phyloP scores from a whole-genome alignment of 148 eudicot species.

The Euryodendron excelsum region DNA sequence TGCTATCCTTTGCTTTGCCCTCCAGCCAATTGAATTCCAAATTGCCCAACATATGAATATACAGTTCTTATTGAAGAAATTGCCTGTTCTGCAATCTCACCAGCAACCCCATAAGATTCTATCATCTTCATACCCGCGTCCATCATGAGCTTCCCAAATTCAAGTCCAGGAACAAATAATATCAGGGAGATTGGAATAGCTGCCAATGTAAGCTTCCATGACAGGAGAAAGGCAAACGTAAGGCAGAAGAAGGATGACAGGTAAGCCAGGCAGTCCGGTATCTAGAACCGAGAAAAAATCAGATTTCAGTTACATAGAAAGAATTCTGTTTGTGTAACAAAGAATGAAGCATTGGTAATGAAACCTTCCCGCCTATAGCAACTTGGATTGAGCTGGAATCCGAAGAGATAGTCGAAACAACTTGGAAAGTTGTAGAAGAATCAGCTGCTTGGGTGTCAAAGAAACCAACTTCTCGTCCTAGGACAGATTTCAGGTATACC shows the following conservation, averaged over 20 bases:
- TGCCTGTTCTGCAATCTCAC: constrained; percentile 53
- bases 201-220: constrained; percentile 52
- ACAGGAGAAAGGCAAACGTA: constrained; percentile 38
- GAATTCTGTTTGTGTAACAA: too few species aligned
- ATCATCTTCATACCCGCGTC: constrained; percentile 35
- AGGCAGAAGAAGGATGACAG: constrained; percentile 49
- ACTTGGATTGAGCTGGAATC: constrained; percentile 50
- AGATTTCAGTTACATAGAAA: not conserved
- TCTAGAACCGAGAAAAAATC: constrained; percentile 22
- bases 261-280: constrained; percentile 50
- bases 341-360: not conserved
- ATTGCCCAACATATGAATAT: constrained; percentile 54
- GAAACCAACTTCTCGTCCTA: constrained; percentile 56
- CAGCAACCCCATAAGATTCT: constrained; percentile 48
- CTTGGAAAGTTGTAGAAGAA: constrained; percentile 47
- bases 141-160: constrained; percentile 50
- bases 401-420: constrained; percentile 45
- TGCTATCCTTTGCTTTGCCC: constrained; percentile 55
- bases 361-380: constrained; percentile 51
- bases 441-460: constrained; percentile 49
- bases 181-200: constrained; percentile 50
- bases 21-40: constrained; percentile 53
- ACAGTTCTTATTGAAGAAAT: constrained; percentile 55
- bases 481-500: constrained; percentile 50
- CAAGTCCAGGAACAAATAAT: constrained; percentile 50